Evolutionary conservation across 345 rosid genomes (phyloP).

Genomic region (Erodium maritimum): DNA sequence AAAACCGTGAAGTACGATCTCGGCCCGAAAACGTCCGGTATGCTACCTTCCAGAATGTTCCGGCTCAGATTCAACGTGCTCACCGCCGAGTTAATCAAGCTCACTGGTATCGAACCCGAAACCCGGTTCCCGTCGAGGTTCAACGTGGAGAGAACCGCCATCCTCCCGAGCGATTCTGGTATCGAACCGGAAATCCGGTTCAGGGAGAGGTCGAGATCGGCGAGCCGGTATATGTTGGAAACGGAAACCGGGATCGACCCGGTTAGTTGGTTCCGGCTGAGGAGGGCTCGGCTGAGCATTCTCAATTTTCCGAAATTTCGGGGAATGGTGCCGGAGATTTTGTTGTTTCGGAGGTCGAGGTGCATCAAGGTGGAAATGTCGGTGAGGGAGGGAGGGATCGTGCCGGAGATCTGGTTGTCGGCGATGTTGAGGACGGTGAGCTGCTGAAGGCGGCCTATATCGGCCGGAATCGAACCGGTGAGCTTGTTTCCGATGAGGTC

Average conservation of each 20-base stretch:
- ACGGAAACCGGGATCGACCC: conserved; percentile 25
- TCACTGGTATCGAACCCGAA: conserved; percentile 22
- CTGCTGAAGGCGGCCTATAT: conserved; percentile 26
- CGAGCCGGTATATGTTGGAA: conserved; percentile 27
- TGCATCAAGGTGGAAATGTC: conserved; percentile 29
- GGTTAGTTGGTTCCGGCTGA: conserved; percentile 24
- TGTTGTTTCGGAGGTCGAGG: conserved; percentile 32
- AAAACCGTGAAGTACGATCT: conserved; percentile 31
- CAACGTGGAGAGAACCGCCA: conserved; percentile 33
- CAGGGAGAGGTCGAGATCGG: conserved; percentile 35
- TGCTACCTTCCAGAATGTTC: conserved; percentile 20
- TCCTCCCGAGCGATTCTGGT: conserved; percentile 28
- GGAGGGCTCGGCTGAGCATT: conserved; percentile 33
- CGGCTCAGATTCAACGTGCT: conserved; percentile 29
- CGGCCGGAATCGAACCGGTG: conserved; percentile 27
- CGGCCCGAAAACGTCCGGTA: conserved; percentile 28
- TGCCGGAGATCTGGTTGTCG: conserved; percentile 28
- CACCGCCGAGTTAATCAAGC: conserved; percentile 23
- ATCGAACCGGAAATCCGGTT: conserved; percentile 26
- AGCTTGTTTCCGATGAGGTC: conserved; percentile 30
- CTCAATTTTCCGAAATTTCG: conserved; percentile 19
- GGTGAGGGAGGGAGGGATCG: conserved; percentile 28
- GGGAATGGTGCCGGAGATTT: conserved; percentile 27
- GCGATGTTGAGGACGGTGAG: conserved; percentile 32
- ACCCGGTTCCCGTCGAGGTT: conserved; percentile 29